Evolutionary conservation across 2,329 filamentous ascomycete species (phyloP).

Genomic region (Whalleya microplaca): DNA sequence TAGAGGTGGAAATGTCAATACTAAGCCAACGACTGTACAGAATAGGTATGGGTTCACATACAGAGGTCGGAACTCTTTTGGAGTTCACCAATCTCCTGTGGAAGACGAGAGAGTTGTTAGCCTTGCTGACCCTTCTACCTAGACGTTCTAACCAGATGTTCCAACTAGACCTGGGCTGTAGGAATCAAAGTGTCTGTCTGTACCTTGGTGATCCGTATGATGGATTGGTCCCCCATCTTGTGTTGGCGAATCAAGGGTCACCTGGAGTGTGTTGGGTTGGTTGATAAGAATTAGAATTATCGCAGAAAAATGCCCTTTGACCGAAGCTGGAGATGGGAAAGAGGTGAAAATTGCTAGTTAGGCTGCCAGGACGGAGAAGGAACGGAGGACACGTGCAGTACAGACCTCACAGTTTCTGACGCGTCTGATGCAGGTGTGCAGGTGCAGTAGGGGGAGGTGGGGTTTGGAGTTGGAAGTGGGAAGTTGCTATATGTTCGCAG

Average conservation of each 20-base stretch:
- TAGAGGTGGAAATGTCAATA: slow-evolving; percentile 23
- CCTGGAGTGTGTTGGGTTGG: background rate
- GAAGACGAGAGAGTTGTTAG: slow-evolving; percentile 37
- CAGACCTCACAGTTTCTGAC: background rate
- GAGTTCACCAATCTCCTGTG: slow-evolving; percentile 81
- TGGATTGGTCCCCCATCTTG: slow-evolving; percentile 79
- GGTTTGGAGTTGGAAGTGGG: slow-evolving; percentile 1
- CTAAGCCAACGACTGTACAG: background rate
- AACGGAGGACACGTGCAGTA: background rate
- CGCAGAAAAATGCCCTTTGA: background rate
- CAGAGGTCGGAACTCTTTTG: slow-evolving; percentile 84
- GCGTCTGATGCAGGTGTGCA: background rate
- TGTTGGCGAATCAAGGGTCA: slow-evolving; percentile 15
- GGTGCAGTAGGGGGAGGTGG: background rate
- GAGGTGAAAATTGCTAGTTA: background rate
- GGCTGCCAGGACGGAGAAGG: background rate
- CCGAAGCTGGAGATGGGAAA: background rate
- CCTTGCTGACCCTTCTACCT: slow-evolving; percentile 35
- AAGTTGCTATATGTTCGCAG: background rate
- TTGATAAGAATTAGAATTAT: no score
- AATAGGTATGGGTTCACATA: slow-evolving; percentile 48
- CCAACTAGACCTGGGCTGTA: no score
- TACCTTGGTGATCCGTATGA: slow-evolving; percentile 86
- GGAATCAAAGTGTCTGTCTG: slow-evolving; percentile 32
- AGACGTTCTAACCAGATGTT: no score